Evolutionary conservation across 2,329 filamentous ascomycete genomes (phyloP).

Genomic region (Colletotrichum incanum): DNA sequence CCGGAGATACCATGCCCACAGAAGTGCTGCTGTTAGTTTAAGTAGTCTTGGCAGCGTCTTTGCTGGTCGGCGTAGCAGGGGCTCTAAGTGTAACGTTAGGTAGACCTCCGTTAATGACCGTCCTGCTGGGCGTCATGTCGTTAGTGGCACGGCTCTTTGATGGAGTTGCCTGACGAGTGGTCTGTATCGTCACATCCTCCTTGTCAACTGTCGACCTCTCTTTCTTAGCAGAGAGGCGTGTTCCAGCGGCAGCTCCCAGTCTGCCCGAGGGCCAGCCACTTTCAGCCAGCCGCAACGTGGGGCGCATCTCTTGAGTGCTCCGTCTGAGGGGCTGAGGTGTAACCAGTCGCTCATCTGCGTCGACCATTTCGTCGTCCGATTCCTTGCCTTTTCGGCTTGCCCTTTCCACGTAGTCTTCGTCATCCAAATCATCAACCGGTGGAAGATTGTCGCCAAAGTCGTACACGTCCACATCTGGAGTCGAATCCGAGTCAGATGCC

Average conservation of each 20-base stretch:
- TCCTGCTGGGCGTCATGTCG: not conserved
- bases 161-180: conserved; percentile 14
- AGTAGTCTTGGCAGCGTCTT: not conserved
- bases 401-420: conserved; percentile 32
- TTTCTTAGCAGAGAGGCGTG: conserved; percentile 30
- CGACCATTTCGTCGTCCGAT: conserved; percentile 34
- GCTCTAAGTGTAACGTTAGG: conserved; percentile 16
- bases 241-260: conserved; percentile 31
- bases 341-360: conserved; percentile 8
- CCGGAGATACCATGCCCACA: not conserved
- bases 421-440: conserved; percentile 41
- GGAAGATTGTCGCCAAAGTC: conserved; percentile 45
- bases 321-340: conserved; percentile 28
- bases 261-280: conserved; percentile 2
- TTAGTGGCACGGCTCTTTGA: not conserved
- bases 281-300: conserved; percentile 23
- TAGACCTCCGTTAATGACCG: not conserved
- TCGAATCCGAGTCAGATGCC: conserved; percentile 32
- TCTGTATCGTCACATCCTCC: conserved; percentile 18
- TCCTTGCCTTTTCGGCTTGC: not conserved
- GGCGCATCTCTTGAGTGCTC: conserved; percentile 41
- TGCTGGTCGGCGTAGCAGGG: not conserved
- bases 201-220: not conserved
- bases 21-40: not conserved
- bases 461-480: conserved; percentile 35